Evolutionary conservation across 345 rosid species (phyloP), one percentile per base, ranked within the genome.

Genomic region (Camelina neglecta): DNA sequence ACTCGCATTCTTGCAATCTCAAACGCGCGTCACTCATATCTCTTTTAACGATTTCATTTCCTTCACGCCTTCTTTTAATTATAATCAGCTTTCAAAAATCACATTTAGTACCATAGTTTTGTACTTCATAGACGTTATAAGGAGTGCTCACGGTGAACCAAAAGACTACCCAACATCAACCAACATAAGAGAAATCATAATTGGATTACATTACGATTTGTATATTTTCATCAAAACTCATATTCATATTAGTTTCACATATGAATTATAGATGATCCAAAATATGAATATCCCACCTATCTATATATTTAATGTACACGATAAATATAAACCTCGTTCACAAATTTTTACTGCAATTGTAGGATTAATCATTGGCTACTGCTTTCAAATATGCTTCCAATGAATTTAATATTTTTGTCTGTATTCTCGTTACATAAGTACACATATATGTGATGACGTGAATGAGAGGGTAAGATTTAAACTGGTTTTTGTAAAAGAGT

Each of bases 101-200:
- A 65, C 2, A 56, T 65, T 21, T 4, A 29, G 18, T 65, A 24
- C 66, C 53, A 31, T 42, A 35, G 48, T 45, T 56, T 61, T 75
- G 29, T 39, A 70, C 55, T 71, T 71, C 36, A 61, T 11, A 31
- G 36, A 61, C 50, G 65, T 29, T 29, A n/a, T 61, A 6, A 8
- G 18, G 4, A 8, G 11, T 62, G 38, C 21, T 76, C 50, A 70
- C 13, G 71, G 71, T 76, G 54, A 29, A 70, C 54, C 39, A 64
- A 49, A 55, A 64, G 60, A 71, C 48, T 64, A 77, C 71, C 80
- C 65, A 69, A 62, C 44, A 54, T 54, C 80, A 47, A 63, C 75
- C 72, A 70, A 70, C 45, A 24, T 44, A 38, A 23, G 18, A 45
- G 18, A 47, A 55, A 35, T 54, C 33, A 69, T 60, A 49, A 51